Evolutionary conservation across 495 filamentous ascomycete genomes (phyloP), one percentile per base, ranked within the genome.

Genomic region (Aspergillus incahuasiensis): DNA sequence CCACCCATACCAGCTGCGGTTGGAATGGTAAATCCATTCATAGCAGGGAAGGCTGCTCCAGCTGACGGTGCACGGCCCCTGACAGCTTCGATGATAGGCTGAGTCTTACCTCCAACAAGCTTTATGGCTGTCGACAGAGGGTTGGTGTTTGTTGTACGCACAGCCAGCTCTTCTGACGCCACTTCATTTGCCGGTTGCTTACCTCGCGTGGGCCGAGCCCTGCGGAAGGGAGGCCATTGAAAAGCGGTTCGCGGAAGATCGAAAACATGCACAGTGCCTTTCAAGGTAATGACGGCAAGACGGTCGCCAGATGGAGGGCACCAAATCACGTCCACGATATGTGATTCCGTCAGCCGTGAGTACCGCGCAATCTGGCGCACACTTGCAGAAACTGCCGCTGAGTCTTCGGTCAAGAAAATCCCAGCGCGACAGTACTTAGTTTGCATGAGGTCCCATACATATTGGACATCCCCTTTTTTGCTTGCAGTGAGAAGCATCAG

Each of bases 401-500:
- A 57, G 13, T 75, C 70, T 15, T 76, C 74, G 13, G 68, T 59
- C 43, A 77, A 63, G 46, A 78, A 75, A 30, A 63, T 62, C 50
- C 66, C 70, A 15, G 74, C 66, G 40, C 75, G 68, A 32, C 73
- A 76, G 57, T 74, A 61, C 39, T 68, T 77, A 7, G 65, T 57
- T 59, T 88, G 87, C 84, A 92, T 87, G 48, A 97, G 72, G 71
- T 96, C 90, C 94, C 94, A 98, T 2, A 97, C 84, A 55, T 87
- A 89, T 68, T 95, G 86, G 5, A 94, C 82, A 63, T 98, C 94
- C 9, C 94, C 94, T 60, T 96, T 97, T 61, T 82, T 87, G 67
- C 88, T 97, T 16, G 89, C 92, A 1, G 89, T 97, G 57, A 98
- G 82, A 9, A 98, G 74, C 65, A 84, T 82, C 2, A 96, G 71